A percentile compares a stretch with the other conserved stretches of the same genome.
Conservation (phyloP, 2,329 filamentous ascomycete species). For the Colletotrichum tropicale region DNA sequence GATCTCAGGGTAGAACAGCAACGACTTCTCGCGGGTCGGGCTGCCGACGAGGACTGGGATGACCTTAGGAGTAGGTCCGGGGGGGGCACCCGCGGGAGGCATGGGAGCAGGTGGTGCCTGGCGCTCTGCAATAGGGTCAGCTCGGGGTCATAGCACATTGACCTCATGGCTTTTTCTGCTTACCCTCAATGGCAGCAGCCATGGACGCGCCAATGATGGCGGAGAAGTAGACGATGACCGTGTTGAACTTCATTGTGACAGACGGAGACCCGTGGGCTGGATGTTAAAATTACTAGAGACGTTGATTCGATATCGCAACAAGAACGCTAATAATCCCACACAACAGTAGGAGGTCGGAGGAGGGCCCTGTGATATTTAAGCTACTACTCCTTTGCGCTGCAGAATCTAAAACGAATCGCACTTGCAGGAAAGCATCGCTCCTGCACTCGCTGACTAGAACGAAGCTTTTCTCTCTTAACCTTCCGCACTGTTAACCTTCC, state of each 20-base stretch:
- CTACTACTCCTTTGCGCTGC: neutral
- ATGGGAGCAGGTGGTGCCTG: neutral
- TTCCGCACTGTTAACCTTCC: constrained; percentile 9
- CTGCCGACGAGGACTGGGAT: constrained; percentile 60
- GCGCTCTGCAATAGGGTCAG: neutral
- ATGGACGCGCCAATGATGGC: neutral
- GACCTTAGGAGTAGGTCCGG: constrained; percentile 12
- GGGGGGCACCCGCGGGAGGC: neutral
- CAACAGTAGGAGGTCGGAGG: fast-evolving
- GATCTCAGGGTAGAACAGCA: constrained; percentile 48
- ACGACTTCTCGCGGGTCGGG: constrained; percentile 47
- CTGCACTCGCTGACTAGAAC: neutral
- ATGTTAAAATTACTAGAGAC: neutral
- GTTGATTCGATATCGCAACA: neutral
- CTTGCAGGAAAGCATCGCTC: neutral
- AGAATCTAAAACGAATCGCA: neutral
- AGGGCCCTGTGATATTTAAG: constrained; percentile 9
- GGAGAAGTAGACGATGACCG: neutral
- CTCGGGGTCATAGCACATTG: neutral
- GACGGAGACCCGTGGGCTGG: neutral
- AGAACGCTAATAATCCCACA: neutral
- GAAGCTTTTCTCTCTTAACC: constrained; percentile 5
- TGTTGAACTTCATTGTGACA: constrained; percentile 1
- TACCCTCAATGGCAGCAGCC: neutral
- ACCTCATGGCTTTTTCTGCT: fast-evolving